Evolutionary conservation across 164 flowering plant species (phyloP), one percentile per base, ranked within the genome.

Genomic region (Buxus sempervirens): DNA sequence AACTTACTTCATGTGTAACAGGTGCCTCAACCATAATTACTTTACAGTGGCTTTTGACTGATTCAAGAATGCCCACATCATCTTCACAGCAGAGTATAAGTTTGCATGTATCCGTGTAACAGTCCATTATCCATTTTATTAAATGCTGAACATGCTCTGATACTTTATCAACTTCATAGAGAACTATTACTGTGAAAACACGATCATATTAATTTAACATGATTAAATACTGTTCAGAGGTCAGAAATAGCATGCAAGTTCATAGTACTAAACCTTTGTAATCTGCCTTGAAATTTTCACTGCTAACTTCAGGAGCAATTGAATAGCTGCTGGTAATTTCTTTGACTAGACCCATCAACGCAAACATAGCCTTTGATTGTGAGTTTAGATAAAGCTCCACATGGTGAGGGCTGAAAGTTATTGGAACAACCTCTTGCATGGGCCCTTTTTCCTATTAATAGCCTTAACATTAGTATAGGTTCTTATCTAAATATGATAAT

Each of bases 71-170:
- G 65, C 64, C 70, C 16, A 62, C 73, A 70, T 89, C 95, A 76
- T 89, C 90, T 79, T 87, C 86, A 77, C 91, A 86, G 75, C 88
- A 83, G 57, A 89, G 82, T 57, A 89, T 64, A 42, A 89, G 82
- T 73, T 86, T 87, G 74, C 91, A 89, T 68, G 85, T 71, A 70
- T 87, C 95, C 9, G 83, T 64, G 63, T 89, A 81, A 49, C 91
- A 81, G 76, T 89, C 95, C 80, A 84, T 81, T 24, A 83, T 81
- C 95, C 91, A 89, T 76, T 87, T 89, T 63, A 89, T 81, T 72
- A 89, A 56, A 79, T 89, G 87, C 60, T 86, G 96, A 60, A 86
- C 72, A 69, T 72, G 76, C 73, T 84, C 92, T 61, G 78, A 58
- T 54, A 88, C 82, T 70, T 82, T 82, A 74, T 85, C 92, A 23